Evolutionary conservation across 2,329 filamentous ascomycete species (phyloP), one percentile per base, ranked within the genome.

Genomic region (Thielaviopsis populi): DNA sequence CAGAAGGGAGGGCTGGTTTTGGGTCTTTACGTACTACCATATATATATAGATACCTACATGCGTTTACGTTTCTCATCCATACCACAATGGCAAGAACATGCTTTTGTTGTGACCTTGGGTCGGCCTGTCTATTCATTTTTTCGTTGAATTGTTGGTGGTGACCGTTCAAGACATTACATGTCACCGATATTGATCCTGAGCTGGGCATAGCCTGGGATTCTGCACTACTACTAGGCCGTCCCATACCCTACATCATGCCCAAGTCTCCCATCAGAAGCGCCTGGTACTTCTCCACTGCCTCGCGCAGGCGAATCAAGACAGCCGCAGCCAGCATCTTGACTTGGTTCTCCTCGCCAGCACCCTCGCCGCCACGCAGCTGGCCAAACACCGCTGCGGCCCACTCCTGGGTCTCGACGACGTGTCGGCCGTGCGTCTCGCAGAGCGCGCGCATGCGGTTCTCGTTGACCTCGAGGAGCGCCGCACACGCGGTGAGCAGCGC

Each of bases 381-480:
- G 66, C 87, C 83, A 73, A 96, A 95, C 1, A 96, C 81, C 63
- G 79, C 78, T 53, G 84, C 80, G 1, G 89, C 87, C 94, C 94
- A 99, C 70, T 90, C 88, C 69, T 89, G 83, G 66, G 89, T 88
- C 78, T 97, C 92, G 61, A 95, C 79, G 24, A 97, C 76, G 72
- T 92, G 85, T 64, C 84, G 83, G 0, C 88, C 85, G 69, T 90
- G 83, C 65, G 86, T 83, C 66, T 85, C 83, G 59, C 89, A 92
- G 2, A 99, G 73, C 1, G 83, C 78, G 68, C 84, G 78, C 75
- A 87, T 83, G 66, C 90, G 83, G 59, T 83, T 81, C 41, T 81
- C 84, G 66, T 95, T 95, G 43, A 95, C 80, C 70, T 96, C 90
- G 15, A 99, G 74, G 62, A 96, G 72, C 6, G 89, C 87, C 60